A percentile compares a stretch with the other conserved stretches of the same genome.
Conservation (phyloP, 2,329 filamentous ascomycete species). For the Ascochyta clinopodiicola region DNA sequence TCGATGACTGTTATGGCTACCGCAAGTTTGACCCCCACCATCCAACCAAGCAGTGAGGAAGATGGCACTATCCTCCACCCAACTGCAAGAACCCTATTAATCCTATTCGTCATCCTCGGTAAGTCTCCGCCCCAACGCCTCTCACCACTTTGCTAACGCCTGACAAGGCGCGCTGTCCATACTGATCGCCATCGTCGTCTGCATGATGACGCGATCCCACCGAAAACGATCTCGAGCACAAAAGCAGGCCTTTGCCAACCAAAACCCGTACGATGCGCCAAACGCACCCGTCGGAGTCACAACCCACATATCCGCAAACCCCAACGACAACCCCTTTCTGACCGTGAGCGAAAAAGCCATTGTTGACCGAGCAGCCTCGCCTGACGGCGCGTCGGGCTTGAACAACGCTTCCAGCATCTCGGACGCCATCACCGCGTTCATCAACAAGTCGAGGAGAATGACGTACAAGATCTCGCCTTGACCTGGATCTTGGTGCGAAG, state of each 20-base stretch:
- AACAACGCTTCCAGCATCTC: background rate
- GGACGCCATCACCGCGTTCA: constrained; percentile 11
- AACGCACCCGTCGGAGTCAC: background rate
- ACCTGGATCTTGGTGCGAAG: background rate
- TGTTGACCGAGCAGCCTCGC: background rate
- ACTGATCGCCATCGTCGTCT: background rate
- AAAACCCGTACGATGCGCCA: background rate
- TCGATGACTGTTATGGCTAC: background rate
- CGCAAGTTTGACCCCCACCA: background rate
- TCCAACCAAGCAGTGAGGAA: background rate
- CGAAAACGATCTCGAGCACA: background rate
- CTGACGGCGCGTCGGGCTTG: background rate
- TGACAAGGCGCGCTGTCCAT: constrained; percentile 3
- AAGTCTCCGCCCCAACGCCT: background rate
- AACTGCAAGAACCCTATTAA: constrained; percentile 2
- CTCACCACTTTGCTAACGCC: background rate
- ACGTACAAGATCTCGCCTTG: constrained; percentile 20
- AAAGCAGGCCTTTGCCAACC: background rate
- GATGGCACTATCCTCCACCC: constrained; percentile 3
- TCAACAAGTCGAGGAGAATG: constrained; percentile 9
- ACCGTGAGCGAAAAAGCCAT: constrained; percentile 14
- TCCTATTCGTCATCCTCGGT: constrained; percentile 11
- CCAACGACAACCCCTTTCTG: constrained; percentile 13
- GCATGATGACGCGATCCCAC: constrained; percentile 4
- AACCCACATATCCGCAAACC: background rate